Base-by-base conservation (phyloP, 306 rosid species). In the Corylus americana region DNA sequence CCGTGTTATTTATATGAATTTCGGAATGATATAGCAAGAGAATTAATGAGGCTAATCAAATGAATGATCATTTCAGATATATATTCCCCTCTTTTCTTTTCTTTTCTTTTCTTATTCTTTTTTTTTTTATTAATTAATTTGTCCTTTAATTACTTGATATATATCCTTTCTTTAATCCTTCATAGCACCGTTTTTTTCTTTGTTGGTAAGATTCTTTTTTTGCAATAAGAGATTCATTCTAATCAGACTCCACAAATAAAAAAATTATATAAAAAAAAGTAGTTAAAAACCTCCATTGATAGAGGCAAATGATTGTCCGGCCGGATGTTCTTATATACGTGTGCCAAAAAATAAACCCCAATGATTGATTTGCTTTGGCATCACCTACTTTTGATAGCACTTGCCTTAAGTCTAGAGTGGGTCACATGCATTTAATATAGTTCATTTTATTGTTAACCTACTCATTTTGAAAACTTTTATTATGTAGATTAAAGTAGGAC, bases 401-500 rank as follows among this genome's bases (percentile, higher is more conserved):
- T 76, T 64, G 77, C 50, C 29, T 80, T 42, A 70, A 62, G 51
- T 42, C 49, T 84, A 79, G 84, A 84, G 82, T 42, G 77, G 79
- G 82, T 88, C 89, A 90, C 94, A 90, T 91, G 94, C 89, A 78
- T 31, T 57, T 49, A 3, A 74, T 75, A 77, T 66, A 81, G 74
- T 75, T 55, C 70, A 87, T 84, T 85, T 89, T 80, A 73, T 79
- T 48, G 16, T 68, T 69, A 45, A 18, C 29, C 35, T 11, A 50
- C 64, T 55, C 62, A 50, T 59, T 44, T 39, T 70, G 13, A 39
- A 74, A 82, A 50, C 16, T 44, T 44, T 29, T 57, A 20, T 74
- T 31, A 22, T 35, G 14, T 8, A 59, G 35, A 59, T 25, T 5
- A 42, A 42, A 42, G 45, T 5, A 42, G 31, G 25, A 22, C 25